Conservation (phyloP, 2,329 filamentous ascomycete genomes). For the Hawksworthiomyces lignivorus region DNA sequence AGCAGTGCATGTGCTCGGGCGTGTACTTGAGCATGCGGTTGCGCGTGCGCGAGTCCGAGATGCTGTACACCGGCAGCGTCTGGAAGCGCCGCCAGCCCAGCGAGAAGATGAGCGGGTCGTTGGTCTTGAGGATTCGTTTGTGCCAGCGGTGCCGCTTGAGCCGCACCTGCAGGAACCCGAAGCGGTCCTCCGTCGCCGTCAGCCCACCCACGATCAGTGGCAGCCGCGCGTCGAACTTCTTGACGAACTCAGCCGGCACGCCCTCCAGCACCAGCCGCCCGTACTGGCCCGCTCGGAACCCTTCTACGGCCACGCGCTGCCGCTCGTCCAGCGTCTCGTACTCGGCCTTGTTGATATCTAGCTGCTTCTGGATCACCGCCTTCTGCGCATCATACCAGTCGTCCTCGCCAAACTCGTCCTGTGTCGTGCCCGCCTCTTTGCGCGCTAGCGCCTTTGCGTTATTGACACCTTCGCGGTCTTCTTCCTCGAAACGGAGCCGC, state of each 20-base stretch:
- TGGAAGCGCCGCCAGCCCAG: conserved; percentile 96
- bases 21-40: conserved; percentile 99
- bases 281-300: conserved; percentile 86
- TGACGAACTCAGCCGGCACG: conserved; percentile 84
- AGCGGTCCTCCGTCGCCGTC: conserved; percentile 86
- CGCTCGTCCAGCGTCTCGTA: conserved; percentile 80
- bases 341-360: conserved; percentile 93
- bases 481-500: conserved; percentile 89
- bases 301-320: conserved; percentile 78
- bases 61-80: conserved; percentile 85
- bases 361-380: conserved; percentile 86
- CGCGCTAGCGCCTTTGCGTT: conserved; percentile 79
- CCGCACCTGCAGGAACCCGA: conserved; percentile 88
- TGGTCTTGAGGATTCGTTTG: conserved; percentile 98
- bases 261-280: conserved; percentile 83
- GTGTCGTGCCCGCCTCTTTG: conserved; percentile 49
- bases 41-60: conserved; percentile 83
- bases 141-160: conserved; percentile 99
- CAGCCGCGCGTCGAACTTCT: conserved; percentile 70
- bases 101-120: conserved; percentile 94
- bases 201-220: conserved; percentile 90
- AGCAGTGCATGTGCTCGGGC: conserved; percentile 98
- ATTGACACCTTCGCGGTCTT: conserved; percentile 91
- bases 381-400: conserved; percentile 99
- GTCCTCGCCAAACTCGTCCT: conserved; percentile 87